Evolutionary conservation across 441 rosid genomes (phyloP).

Genomic region (Erodium moschatum): DNA sequence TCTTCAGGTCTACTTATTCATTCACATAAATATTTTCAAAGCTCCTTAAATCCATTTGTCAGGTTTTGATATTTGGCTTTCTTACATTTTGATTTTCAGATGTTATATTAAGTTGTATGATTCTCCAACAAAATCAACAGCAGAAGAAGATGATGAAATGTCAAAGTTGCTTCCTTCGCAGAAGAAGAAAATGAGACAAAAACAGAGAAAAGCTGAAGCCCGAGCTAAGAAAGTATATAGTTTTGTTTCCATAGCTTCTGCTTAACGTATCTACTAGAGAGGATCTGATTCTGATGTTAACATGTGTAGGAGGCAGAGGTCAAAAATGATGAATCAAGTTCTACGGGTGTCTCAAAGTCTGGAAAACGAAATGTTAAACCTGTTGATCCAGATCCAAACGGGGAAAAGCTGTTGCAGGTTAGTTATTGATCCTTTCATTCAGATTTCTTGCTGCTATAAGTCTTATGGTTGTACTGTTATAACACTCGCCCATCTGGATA

Average conservation of each 20-base stretch:
- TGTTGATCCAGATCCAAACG: constrained; percentile 93
- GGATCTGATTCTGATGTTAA: constrained; percentile 10
- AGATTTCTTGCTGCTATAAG: constrained; percentile 7
- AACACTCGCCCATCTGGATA: background rate
- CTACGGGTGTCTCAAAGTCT: constrained; percentile 61
- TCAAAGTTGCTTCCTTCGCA: constrained; percentile 83
- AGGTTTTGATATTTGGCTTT: background rate
- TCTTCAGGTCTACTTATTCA: no score
- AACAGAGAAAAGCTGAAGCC: constrained; percentile 93
- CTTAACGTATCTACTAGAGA: constrained; percentile 14
- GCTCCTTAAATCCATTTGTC: no score
- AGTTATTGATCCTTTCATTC: constrained; percentile 18
- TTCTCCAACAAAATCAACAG: constrained; percentile 63
- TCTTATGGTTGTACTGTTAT: background rate
- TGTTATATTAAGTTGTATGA: constrained; percentile 84
- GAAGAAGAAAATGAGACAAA: constrained; percentile 85
- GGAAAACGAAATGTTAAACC: constrained; percentile 88
- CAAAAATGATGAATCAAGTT: constrained; percentile 73
- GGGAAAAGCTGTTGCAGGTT: constrained; percentile 92
- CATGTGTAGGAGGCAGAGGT: constrained; percentile 78
- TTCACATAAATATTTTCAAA: no score
- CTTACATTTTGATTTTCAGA: constrained; percentile 41
- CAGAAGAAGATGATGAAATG: constrained; percentile 72
- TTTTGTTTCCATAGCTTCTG: constrained; percentile 21
- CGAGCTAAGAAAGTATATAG: constrained; percentile 83